A percentile compares a stretch with the other conserved stretches of the same genome.
Conservation (phyloP, 1,284 basidiomycete genomes). For the Moesziomyces sp. region DNA sequence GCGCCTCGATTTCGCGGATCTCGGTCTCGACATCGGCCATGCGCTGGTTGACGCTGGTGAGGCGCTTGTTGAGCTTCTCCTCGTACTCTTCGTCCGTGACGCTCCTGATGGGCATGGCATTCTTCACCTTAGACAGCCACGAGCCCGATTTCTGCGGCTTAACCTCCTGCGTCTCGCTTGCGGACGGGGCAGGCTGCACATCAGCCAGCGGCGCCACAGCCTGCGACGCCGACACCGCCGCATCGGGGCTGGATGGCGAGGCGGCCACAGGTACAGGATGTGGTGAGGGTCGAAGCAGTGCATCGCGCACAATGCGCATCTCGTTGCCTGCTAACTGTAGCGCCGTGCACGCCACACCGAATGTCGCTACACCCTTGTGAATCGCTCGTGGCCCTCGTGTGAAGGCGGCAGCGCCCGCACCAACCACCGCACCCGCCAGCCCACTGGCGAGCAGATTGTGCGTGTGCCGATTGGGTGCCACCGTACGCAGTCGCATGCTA, state of each 20-base stretch:
- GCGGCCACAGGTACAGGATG: slow-evolving; percentile 3
- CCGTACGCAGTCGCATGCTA: slow-evolving; percentile 23
- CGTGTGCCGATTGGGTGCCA: slow-evolving; percentile 26
- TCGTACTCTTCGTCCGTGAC: slow-evolving; percentile 54
- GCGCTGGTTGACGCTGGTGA: slow-evolving; percentile 34
- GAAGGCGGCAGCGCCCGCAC: slow-evolving; percentile 30
- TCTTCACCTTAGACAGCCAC: slow-evolving; percentile 28
- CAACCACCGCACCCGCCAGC: slow-evolving; percentile 36
- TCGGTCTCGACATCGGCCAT: slow-evolving; percentile 39
- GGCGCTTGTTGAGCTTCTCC: slow-evolving; percentile 28
- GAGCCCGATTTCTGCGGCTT: not conserved
- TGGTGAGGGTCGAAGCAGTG: slow-evolving; percentile 16
- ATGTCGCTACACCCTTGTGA: slow-evolving; percentile 32
- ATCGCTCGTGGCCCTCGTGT: slow-evolving; percentile 15
- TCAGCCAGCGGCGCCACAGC: slow-evolving; percentile 11
- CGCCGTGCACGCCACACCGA: slow-evolving; percentile 32
- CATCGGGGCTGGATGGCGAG: slow-evolving; percentile 3
- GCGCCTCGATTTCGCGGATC: slow-evolving; percentile 35
- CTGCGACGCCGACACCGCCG: slow-evolving; percentile 8
- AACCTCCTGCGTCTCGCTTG: not conserved
- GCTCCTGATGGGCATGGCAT: slow-evolving; percentile 37
- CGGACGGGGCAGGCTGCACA: slow-evolving; percentile 1
- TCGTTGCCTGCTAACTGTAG: slow-evolving; percentile 47
- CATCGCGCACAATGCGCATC: slow-evolving; percentile 23
- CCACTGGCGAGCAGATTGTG: slow-evolving; percentile 34